A percentile compares a stretch with the other conserved stretches of the same genome.
phyloP scores from a whole-genome alignment of 257 asterid species.

The Anisodus acutangulus region DNA sequence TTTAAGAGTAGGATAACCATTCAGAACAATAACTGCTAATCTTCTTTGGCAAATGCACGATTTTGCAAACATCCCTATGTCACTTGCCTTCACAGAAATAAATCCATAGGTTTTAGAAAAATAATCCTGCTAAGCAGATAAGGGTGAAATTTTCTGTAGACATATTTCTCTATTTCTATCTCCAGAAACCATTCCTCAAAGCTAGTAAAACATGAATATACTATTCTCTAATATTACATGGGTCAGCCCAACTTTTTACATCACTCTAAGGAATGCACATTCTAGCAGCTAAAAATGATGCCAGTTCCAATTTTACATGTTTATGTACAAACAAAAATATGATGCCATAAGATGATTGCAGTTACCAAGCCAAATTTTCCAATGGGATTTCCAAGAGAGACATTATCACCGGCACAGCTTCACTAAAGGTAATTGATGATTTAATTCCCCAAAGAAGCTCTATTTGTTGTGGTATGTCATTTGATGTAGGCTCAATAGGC shows the following conservation, averaged over 20 bases:
- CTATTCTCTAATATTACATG: not conserved
- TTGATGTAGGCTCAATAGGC: constrained; percentile 86
- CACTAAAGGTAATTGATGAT: constrained; percentile 66
- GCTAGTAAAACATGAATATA: not conserved
- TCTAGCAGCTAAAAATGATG: not conserved
- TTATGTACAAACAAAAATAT: constrained; percentile 22
- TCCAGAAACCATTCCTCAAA: not conserved
- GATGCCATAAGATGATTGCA: constrained; percentile 28
- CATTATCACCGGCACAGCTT: constrained; percentile 70
- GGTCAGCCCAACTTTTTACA: constrained; percentile 9
- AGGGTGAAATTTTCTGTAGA: not conserved
- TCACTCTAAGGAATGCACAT: not conserved
- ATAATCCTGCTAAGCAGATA: not conserved
- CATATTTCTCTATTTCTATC: not conserved
- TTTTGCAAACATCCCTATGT: not conserved
- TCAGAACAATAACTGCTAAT: not conserved
- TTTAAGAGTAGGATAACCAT: not conserved
- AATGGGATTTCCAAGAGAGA: constrained; percentile 79
- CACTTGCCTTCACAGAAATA: not conserved
- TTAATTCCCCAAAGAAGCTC: constrained; percentile 90
- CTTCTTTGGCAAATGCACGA: not conserved
- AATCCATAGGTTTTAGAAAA: constrained; percentile 16
- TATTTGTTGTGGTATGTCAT: constrained; percentile 78
- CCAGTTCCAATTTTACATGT: not conserved
- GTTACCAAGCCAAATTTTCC: constrained; percentile 83